Percentiles rank a stretch among this genome's conserved stretches.
Evolutionary conservation across 2,329 filamentous ascomycete genomes (phyloP).

Genomic region (Colletotrichum horii): DNA sequence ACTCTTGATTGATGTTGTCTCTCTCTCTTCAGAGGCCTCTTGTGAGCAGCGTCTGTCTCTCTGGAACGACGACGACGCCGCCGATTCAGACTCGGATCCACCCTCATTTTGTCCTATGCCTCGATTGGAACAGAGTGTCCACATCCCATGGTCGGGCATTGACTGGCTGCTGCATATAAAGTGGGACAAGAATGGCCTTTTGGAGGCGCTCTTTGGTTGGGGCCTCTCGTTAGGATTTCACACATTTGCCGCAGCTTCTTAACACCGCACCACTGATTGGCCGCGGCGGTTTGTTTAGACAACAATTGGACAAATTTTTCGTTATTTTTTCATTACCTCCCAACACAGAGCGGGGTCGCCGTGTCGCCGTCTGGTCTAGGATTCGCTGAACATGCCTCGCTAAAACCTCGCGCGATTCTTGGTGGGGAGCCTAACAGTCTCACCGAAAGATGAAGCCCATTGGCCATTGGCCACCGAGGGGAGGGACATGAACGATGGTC

Average conservation of each 20-base stretch:
- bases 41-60: not conserved
- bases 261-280: not conserved
- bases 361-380: not conserved
- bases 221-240: not conserved
- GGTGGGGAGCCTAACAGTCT: not conserved
- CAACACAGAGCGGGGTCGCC: not conserved
- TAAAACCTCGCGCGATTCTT: not conserved
- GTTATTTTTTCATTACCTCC: not conserved
- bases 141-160: not conserved
- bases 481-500: not conserved
- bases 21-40: not conserved
- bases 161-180: not conserved
- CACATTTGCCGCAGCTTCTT: not conserved
- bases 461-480: not conserved
- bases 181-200: not conserved
- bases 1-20: not conserved
- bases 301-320: not conserved
- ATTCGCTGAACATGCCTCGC: not conserved
- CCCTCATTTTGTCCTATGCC: not conserved
- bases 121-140: not conserved
- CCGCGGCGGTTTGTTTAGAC: not conserved
- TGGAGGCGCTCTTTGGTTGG: not conserved
- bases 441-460: not conserved
- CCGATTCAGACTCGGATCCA: not conserved
- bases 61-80: not conserved